Evolutionary conservation across 495 filamentous ascomycete genomes (phyloP).

Genomic region (Neurospora sublineolata): DNA sequence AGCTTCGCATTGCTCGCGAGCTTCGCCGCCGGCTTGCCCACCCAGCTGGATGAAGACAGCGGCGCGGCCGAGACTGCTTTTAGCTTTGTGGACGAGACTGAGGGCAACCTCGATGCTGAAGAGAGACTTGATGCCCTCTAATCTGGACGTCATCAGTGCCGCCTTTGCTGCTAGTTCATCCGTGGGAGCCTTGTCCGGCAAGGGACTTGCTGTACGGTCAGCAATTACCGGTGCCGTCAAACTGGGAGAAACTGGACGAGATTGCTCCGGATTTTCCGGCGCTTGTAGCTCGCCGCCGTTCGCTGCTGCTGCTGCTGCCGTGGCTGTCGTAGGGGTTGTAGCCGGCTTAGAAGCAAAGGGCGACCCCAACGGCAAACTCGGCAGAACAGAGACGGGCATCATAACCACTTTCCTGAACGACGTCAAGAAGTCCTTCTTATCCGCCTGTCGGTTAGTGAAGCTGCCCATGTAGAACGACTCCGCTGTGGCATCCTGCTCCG

Average conservation of each 20-base stretch:
- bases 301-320: constrained; percentile 16
- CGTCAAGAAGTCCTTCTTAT: constrained; percentile 89
- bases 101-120: constrained; percentile 96
- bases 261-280: constrained; percentile 24
- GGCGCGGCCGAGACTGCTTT: constrained; percentile 75
- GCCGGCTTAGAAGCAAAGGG: constrained; percentile 35
- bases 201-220: constrained; percentile 31
- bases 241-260: constrained; percentile 37
- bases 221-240: constrained; percentile 7
- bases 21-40: constrained; percentile 67
- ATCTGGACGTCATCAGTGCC: constrained; percentile 83
- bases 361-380: constrained; percentile 38
- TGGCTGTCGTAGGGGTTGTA: constrained; percentile 8
- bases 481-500: constrained; percentile 78
- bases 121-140: constrained; percentile 86
- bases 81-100: constrained; percentile 79
- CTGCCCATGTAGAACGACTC: constrained; percentile 94
- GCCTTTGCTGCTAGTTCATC: constrained; percentile 92
- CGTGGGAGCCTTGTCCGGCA: constrained; percentile 58
- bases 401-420: constrained; percentile 99
- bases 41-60: constrained; percentile 70
- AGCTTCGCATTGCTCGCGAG: constrained; percentile 78
- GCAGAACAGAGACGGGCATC: constrained; percentile 89
- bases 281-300: constrained; percentile 15
- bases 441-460: constrained; percentile 74